Evolutionary conservation across 805 yeast species (phyloP).

Genomic region (Barnettozyma botsteinii): DNA sequence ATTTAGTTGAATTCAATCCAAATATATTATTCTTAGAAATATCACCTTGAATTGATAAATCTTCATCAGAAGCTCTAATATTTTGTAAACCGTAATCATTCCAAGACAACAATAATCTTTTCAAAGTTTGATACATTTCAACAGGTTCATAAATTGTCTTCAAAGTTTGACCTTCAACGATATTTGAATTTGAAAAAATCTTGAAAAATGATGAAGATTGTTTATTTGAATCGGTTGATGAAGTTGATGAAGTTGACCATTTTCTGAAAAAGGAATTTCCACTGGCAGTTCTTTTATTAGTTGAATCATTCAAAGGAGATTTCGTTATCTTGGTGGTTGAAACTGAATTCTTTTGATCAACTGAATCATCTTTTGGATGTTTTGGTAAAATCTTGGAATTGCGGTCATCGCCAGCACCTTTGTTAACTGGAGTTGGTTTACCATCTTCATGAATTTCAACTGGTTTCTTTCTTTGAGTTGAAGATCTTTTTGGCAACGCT

Average conservation of each 20-base stretch:
- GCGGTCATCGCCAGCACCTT: constrained; percentile 18
- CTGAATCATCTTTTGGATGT: constrained; percentile 10
- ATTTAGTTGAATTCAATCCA: constrained; percentile 57
- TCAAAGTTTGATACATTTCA: constrained; percentile 61
- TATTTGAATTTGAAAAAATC: constrained; percentile 24
- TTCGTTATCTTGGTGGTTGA: constrained; percentile 13
- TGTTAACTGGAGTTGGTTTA: constrained; percentile 8
- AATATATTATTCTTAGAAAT: constrained; percentile 57
- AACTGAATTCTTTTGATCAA: constrained; percentile 12
- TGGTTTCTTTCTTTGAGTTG: constrained; percentile 16
- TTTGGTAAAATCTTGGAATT: constrained; percentile 10
- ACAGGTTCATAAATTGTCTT: constrained; percentile 32
- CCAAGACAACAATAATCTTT: constrained; percentile 62
- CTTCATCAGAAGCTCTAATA: constrained; percentile 39
- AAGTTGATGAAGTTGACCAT: constrained; percentile 21
- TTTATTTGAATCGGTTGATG: constrained; percentile 19
- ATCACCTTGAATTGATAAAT: constrained; percentile 49
- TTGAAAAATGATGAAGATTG: constrained; percentile 26
- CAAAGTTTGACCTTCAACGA: constrained; percentile 19
- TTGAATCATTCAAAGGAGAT: constrained; percentile 18
- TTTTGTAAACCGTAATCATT: constrained; percentile 61
- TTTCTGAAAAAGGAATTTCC: constrained; percentile 25
- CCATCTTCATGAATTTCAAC: constrained; percentile 26
- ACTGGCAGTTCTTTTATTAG: constrained; percentile 21
- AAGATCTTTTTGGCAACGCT: constrained; percentile 8